phyloP scores from a whole-genome alignment of 2,329 filamentous ascomycete genomes.

The Fusarium protoensiforme region DNA sequence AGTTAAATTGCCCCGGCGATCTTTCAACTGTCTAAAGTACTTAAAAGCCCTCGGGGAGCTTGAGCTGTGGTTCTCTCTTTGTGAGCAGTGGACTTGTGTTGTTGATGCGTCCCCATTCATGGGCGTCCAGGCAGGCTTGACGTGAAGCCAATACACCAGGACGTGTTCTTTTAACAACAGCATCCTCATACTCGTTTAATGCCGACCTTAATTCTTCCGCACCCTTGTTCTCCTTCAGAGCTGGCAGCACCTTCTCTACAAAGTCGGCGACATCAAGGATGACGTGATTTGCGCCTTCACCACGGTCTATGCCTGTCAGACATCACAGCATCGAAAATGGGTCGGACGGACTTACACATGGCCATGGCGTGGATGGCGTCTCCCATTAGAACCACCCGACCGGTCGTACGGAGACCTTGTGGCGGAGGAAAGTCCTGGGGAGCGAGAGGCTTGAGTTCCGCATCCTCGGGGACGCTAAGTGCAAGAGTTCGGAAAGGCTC shows the following conservation, averaged over 20 bases:
- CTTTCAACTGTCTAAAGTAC: not conserved
- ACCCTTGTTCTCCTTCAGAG: not conserved
- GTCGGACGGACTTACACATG: constrained; percentile 60
- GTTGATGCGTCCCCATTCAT: constrained; percentile 58
- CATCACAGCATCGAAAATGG: fast-evolving
- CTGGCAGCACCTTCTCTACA: constrained; percentile 45
- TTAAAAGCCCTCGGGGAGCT: not conserved
- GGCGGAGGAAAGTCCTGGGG: constrained; percentile 61
- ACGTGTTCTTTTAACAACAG: constrained; percentile 55
- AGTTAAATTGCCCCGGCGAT: not conserved
- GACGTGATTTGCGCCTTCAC: constrained; percentile 68
- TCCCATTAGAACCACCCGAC: constrained; percentile 60
- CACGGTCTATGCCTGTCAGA: constrained; percentile 55
- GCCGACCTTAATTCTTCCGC: constrained; percentile 35
- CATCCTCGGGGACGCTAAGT: constrained; percentile 52
- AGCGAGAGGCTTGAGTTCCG: constrained; percentile 57
- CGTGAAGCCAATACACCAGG: constrained; percentile 62
- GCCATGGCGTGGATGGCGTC: constrained; percentile 69
- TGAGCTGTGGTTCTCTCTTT: constrained; percentile 47
- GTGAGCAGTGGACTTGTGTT: constrained; percentile 51
- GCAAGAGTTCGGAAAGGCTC: constrained; percentile 60
- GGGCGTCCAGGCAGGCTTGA: constrained; percentile 65
- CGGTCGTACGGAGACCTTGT: constrained; percentile 48
- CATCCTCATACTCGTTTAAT: constrained; percentile 56
- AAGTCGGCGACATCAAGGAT: constrained; percentile 63